These are phyloP conservation scores for Hirschioporus abietinus DNA, from an alignment of 768 basidiomycete species.

Conservation along the genomic window DNA sequence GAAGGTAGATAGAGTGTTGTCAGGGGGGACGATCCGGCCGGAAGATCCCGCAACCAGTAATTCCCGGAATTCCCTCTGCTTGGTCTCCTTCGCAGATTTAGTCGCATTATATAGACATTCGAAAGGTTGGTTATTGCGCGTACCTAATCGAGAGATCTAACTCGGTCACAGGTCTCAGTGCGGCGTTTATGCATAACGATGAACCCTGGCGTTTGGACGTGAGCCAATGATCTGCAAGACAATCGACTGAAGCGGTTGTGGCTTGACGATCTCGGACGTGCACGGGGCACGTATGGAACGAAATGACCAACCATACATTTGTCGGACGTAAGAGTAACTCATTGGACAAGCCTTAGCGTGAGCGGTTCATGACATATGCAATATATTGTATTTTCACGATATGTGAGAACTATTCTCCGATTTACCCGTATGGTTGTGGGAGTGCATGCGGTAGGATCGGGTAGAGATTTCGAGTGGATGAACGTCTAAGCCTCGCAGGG, in stretches of 20 bases:
- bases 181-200: background rate
- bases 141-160: background rate
- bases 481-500: background rate
- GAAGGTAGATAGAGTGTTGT: background rate
- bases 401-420: background rate
- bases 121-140: background rate
- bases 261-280: background rate
- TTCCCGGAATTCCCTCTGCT: background rate
- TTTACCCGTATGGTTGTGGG: background rate
- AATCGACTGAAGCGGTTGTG: background rate
- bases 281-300: background rate
- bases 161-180: background rate
- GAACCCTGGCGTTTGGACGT: background rate
- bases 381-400: background rate
- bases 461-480: background rate
- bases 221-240: background rate
- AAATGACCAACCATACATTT: background rate
- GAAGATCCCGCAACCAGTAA: background rate
- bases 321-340: background rate
- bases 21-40: background rate
- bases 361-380: background rate
- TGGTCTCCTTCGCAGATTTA: background rate
- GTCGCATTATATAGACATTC: background rate
- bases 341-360: background rate
- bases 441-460: too few relatives aligned